Evolutionary conservation across 1,284 basidiomycete genomes (phyloP), one percentile per base, ranked within the genome.

Genomic region (Ustilago hordei): DNA sequence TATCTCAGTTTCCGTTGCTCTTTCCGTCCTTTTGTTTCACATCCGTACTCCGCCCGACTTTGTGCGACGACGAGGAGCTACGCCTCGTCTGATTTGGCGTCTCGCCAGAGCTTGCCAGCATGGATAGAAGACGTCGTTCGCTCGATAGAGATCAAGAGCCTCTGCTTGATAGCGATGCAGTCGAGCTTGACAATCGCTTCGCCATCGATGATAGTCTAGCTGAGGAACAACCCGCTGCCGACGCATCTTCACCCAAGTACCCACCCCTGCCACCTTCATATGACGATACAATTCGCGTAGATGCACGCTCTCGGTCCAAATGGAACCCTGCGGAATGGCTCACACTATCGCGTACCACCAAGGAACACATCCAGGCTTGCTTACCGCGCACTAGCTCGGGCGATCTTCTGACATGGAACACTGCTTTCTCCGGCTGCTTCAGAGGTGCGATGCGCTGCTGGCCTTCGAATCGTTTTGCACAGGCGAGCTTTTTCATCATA

Each of bases 181-280:
- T 63, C 34, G 72, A 78, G 61, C 60, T 69, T 45, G 80, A 82
- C 56, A 45, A 53, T 19, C 76, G 79, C 59, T 82, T 82, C 50
- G 73, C 80, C 47, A 82, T 82, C 60, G 79, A 81, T 34, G 80
- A 82, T 17, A 64, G 66, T 15, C 55, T 73, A 8, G 73, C 66
- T 3, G 68, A 66, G 23, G 64, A 69, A 12, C 79, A 75, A 35
- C 62, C 48, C 7, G 55, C 50, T 11, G 19, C 19, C 28, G 60
- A 64, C 17, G n/a, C 62, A 11, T 58, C 60, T 19, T 70, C 78
- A 19, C 39, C 69, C 28, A 81, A 81, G 55, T 81, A 81, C 35
- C 80, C 80, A 12, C 79, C 79, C 15, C 78, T 79, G 7, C 80
- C 80, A 31, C 80, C 80, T 2, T 75, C 80, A 8, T 81, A 81